Percentiles rank a stretch among this genome's conserved stretches.
phyloP scores from a whole-genome alignment of 2,329 filamentous ascomycete species.

The Pseudogymnoascus sp. region DNA sequence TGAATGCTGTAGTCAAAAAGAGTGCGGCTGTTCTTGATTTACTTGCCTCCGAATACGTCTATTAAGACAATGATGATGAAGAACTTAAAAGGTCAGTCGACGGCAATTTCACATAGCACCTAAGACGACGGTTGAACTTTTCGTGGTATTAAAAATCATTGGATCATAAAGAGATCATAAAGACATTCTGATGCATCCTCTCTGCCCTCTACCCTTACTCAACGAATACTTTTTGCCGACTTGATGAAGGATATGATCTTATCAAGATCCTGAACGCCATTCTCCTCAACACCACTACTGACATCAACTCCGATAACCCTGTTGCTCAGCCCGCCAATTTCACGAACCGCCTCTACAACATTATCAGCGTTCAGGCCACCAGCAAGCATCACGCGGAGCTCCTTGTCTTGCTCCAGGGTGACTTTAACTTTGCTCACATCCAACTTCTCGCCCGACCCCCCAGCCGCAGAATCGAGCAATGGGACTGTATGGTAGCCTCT shows the following conservation, averaged over 20 bases:
- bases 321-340: constrained; percentile 49
- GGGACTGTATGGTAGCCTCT: constrained; percentile 78
- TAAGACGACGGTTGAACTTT: background rate
- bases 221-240: constrained; percentile 49
- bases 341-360: constrained; percentile 56
- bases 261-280: constrained; percentile 68
- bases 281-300: constrained; percentile 84
- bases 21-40: constrained; percentile 84
- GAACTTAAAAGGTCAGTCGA: constrained; percentile 66
- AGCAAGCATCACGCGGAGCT: constrained; percentile 71
- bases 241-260: constrained; percentile 77
- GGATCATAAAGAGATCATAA: background rate
- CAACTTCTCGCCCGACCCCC: constrained; percentile 70
- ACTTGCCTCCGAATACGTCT: constrained; percentile 79
- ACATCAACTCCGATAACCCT: constrained; percentile 81
- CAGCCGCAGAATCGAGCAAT: constrained; percentile 78
- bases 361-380: constrained; percentile 79
- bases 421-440: constrained; percentile 62
- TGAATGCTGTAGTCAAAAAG: constrained; percentile 95
- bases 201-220: background rate
- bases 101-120: constrained; percentile 51
- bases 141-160: background rate
- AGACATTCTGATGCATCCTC: background rate
- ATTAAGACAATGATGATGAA: background rate
- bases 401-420: constrained; percentile 56